Evolutionary conservation across 352 stramenopile genomes (phyloP).

Genomic region (Pythium phragmiticola): DNA sequence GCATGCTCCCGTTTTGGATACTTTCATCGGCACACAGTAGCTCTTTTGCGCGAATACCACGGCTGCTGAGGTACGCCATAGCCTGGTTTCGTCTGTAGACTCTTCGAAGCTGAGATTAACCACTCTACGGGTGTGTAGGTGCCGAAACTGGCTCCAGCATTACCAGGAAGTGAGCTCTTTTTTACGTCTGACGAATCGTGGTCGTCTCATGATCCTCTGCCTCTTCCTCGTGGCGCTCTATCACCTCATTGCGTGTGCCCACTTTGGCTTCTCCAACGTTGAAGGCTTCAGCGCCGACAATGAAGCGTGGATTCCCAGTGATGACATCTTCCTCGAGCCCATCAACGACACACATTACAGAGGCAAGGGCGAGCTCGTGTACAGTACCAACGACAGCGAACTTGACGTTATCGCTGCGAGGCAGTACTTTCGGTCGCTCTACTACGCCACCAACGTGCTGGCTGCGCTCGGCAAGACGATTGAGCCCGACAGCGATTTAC

Average conservation of each 20-base stretch:
- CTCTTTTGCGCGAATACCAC: conserved; percentile 28
- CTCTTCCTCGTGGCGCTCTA: conserved; percentile 49
- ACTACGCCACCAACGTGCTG: conserved; percentile 62
- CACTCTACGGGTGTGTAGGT: conserved; percentile 22
- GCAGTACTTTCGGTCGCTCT: conserved; percentile 66
- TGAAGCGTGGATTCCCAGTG: conserved; percentile 42
- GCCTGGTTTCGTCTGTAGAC: not conserved
- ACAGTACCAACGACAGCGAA: conserved; percentile 18
- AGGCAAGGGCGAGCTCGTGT: conserved; percentile 26
- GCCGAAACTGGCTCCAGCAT: conserved; percentile 41
- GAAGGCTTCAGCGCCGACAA: conserved; percentile 35
- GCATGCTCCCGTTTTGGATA: conserved; percentile 44
- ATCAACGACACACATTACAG: conserved; percentile 42
- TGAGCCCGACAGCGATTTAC: conserved; percentile 47
- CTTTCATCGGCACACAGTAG: conserved; percentile 25
- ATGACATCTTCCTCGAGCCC: conserved; percentile 34
- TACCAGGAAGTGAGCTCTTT: conserved; percentile 42
- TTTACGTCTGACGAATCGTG: conserved; percentile 8
- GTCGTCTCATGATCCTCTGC: conserved; percentile 34
- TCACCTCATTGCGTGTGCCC: conserved; percentile 52
- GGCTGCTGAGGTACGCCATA: conserved; percentile 26
- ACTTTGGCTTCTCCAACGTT: conserved; percentile 39
- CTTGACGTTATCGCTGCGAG: conserved; percentile 24
- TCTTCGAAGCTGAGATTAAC: conserved; percentile 32
- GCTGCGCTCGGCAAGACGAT: conserved; percentile 44